Conservation (phyloP, 257 asterid species). For the Salvia miltiorrhiza region DNA sequence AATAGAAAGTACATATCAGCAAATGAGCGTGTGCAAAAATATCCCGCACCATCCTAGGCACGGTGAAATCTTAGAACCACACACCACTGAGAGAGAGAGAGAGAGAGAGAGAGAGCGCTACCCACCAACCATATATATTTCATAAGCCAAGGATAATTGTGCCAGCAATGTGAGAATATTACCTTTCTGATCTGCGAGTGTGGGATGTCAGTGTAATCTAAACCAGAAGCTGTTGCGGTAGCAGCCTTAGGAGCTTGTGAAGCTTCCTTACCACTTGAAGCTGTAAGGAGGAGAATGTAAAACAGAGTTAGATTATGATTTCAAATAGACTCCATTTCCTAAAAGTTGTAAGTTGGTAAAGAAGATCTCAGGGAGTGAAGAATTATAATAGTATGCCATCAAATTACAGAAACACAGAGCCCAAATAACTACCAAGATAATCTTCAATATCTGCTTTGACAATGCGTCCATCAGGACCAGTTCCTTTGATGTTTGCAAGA, state of each 20-base stretch:
- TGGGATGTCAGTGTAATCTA: slow-evolving; percentile 79
- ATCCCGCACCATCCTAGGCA: background rate
- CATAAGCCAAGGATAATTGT: slow-evolving; percentile 3
- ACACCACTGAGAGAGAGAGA: background rate
- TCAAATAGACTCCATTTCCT: background rate
- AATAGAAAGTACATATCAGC: background rate
- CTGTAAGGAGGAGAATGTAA: slow-evolving; percentile 43
- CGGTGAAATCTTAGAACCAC: background rate
- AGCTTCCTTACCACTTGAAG: slow-evolving; percentile 70
- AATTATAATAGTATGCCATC: background rate
- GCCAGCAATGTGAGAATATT: slow-evolving; percentile 16
- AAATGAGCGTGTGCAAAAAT: slow-evolving; percentile 1
- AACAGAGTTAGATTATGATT: slow-evolving; percentile 9
- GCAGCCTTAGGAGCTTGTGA: slow-evolving; percentile 60
- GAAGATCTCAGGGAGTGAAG: background rate
- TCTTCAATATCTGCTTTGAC: slow-evolving; percentile 97
- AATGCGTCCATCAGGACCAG: slow-evolving; percentile 93
- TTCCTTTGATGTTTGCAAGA: slow-evolving; percentile 78
- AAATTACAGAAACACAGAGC: background rate
- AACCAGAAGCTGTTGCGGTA: slow-evolving; percentile 33
- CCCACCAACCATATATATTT: background rate
- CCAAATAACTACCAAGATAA: slow-evolving; percentile 64
- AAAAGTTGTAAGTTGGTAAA: background rate
- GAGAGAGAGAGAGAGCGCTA: background rate
- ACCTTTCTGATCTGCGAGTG: slow-evolving; percentile 96